Evolutionary conservation across 2,329 filamentous ascomycete genomes (phyloP).

Genomic region (Penicillium sp.): DNA sequence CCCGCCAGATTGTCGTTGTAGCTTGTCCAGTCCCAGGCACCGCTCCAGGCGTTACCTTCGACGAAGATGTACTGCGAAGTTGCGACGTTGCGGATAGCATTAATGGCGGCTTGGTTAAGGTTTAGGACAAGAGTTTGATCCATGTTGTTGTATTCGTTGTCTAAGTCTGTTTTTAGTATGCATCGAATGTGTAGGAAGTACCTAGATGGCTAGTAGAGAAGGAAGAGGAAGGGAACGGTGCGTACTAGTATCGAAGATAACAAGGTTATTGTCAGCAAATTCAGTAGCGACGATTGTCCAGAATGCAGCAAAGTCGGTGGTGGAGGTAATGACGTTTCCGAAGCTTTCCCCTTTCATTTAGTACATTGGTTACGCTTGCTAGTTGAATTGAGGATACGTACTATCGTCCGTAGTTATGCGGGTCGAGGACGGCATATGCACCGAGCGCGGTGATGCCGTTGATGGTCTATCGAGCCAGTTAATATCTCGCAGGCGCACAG

Average conservation of each 20-base stretch:
- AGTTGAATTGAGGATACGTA: conserved; percentile 21
- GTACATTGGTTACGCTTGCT: background rate
- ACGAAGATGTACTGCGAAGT: conserved; percentile 63
- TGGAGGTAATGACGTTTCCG: conserved; percentile 42
- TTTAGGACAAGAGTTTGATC: conserved; percentile 62
- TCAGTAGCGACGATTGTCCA: conserved; percentile 61
- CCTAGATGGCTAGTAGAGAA: too few species aligned
- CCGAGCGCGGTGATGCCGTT: conserved; percentile 50
- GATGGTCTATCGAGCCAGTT: conserved; percentile 32
- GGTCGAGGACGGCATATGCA: conserved; percentile 61
- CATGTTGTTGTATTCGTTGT: conserved; percentile 71
- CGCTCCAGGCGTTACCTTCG: conserved; percentile 58
- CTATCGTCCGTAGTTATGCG: conserved; percentile 63
- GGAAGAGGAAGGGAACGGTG: background rate
- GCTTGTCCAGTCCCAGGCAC: conserved; percentile 56
- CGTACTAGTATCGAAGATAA: conserved; percentile 65
- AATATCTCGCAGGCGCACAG: background rate
- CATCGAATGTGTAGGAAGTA: background rate
- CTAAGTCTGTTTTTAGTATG: conserved; percentile 25
- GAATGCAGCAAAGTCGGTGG: conserved; percentile 60
- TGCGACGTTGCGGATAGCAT: conserved; percentile 64
- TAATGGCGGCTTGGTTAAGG: conserved; percentile 68
- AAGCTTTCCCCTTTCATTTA: conserved; percentile 10
- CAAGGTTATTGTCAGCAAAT: conserved; percentile 59
- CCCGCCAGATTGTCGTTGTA: conserved; percentile 49